Percentiles rank a stretch among this genome's conserved stretches.
phyloP scores from a whole-genome alignment of 805 yeast species.

The Starmerella etchellsii region DNA sequence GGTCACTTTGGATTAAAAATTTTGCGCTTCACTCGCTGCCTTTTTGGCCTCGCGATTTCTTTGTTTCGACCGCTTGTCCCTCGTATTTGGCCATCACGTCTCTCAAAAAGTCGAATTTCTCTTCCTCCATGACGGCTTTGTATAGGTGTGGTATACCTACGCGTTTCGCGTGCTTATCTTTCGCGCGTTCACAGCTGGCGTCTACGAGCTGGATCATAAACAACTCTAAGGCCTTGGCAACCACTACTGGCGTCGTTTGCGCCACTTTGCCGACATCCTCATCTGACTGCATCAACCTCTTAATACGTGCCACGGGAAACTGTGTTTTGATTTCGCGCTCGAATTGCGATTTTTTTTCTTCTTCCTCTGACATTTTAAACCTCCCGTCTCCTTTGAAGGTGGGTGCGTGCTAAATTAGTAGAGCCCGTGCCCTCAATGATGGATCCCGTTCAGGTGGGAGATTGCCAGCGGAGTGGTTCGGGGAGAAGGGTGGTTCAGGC shows the following conservation, averaged over 20 bases:
- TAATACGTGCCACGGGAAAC: conserved; percentile 63
- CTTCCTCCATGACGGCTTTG: conserved; percentile 70
- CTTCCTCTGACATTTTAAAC: conserved; percentile 3
- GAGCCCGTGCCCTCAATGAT: no score
- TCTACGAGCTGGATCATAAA: conserved; percentile 84
- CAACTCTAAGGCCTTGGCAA: conserved; percentile 86
- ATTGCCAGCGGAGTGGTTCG: no score
- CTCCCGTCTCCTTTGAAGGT: no score
- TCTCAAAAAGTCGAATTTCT: conserved; percentile 84
- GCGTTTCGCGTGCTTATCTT: conserved; percentile 58
- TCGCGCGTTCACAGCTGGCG: conserved; percentile 67
- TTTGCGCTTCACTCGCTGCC: no score
- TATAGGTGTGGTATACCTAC: conserved; percentile 74
- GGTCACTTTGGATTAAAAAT: no score
- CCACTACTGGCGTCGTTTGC: conserved; percentile 96
- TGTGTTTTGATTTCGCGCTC: conserved; percentile 30
- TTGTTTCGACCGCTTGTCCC: conserved; percentile 24
- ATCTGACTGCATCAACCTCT: conserved; percentile 93
- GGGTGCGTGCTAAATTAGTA: no score
- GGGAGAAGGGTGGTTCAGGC: no score
- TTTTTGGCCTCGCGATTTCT: conserved; percentile 7
- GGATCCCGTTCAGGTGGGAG: no score
- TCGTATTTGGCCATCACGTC: conserved; percentile 57
- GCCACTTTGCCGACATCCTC: conserved; percentile 98
- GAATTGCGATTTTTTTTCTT: conserved; percentile 14